Evolutionary conservation across 208 protist genomes (phyloP).

Genomic region (Wallacemonas sp.): DNA sequence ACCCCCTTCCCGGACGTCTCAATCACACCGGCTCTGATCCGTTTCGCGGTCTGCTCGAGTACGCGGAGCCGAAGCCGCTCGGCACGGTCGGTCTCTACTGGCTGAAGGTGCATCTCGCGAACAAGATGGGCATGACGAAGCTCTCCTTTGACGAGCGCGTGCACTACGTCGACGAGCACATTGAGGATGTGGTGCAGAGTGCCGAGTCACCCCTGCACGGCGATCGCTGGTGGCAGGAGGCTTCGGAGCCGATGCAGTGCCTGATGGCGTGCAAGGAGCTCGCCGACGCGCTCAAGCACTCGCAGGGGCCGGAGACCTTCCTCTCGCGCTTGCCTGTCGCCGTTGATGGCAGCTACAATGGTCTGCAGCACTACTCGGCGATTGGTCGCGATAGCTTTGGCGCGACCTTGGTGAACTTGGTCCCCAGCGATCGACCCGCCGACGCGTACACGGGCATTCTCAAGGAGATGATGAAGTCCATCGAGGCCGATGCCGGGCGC

Average conservation of each 20-base stretch:
- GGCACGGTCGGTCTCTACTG: conserved; percentile 94
- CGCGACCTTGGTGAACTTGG: conserved; percentile 95
- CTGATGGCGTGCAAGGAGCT: conserved; percentile 96
- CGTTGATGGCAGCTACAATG: conserved; percentile 97
- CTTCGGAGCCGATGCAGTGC: conserved; percentile 95
- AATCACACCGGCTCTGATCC: conserved; percentile 97
- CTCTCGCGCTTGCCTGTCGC: conserved; percentile 95
- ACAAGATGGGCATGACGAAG: conserved; percentile 97
- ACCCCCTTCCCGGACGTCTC: conserved; percentile 97
- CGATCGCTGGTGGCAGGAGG: conserved; percentile 94
- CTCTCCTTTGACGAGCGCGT: conserved; percentile 95
- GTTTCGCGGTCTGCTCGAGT: conserved; percentile 94
- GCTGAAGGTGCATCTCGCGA: conserved; percentile 98
- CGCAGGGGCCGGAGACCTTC: conserved; percentile 85
- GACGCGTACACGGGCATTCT: conserved; percentile 98
- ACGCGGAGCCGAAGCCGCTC: conserved; percentile 94
- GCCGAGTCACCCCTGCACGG: conserved; percentile 77
- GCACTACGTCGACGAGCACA: conserved; percentile 93
- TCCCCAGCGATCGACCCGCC: conserved; percentile 90
- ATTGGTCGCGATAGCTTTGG: conserved; percentile 97
- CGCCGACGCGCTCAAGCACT: conserved; percentile 88
- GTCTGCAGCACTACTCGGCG: conserved; percentile 99
- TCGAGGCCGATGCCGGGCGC: conserved; percentile 78
- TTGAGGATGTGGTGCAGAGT: conserved; percentile 89
- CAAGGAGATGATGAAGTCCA: conserved; percentile 89